Conservation (phyloP, 164 flowering plant genomes). For the Chloranthus sessilifolius region DNA sequence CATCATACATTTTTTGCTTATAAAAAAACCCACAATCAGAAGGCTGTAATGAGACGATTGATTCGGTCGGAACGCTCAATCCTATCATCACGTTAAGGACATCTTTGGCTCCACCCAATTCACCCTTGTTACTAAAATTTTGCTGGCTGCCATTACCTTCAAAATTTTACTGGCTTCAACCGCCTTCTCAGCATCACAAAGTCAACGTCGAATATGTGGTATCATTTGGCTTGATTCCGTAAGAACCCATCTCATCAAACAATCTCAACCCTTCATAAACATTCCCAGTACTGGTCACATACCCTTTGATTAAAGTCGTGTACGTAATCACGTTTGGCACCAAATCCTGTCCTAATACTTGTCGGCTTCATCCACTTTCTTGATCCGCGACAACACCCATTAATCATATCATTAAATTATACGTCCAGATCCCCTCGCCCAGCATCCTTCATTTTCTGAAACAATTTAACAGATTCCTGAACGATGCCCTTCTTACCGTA, state of each 20-base stretch:
- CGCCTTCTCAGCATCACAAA: constrained; percentile 77
- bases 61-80: constrained; percentile 68
- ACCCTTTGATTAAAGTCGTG: constrained; percentile 88
- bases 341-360: constrained; percentile 49
- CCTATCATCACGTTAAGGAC: constrained; percentile 75
- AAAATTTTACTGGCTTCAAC: constrained; percentile 49
- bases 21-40: constrained; percentile 68
- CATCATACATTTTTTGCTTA: constrained; percentile 51
- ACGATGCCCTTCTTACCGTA: constrained; percentile 89
- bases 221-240: constrained; percentile 61
- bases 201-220: constrained; percentile 64
- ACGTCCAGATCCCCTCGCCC: constrained; percentile 70
- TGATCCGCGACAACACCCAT: constrained; percentile 63
- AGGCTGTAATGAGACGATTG: constrained; percentile 91
- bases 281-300: constrained; percentile 45
- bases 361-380: constrained; percentile 74
- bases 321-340: constrained; percentile 70
- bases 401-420: constrained; percentile 79
- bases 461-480: constrained; percentile 84
- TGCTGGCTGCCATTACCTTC: constrained; percentile 77
- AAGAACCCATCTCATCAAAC: constrained; percentile 66
- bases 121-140: constrained; percentile 51
- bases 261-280: constrained; percentile 71
- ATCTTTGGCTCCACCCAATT: constrained; percentile 66
- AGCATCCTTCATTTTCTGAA: constrained; percentile 85